Conservation (phyloP, 192 early-diverging fungal genomes). For the Coemansia sp. region DNA sequence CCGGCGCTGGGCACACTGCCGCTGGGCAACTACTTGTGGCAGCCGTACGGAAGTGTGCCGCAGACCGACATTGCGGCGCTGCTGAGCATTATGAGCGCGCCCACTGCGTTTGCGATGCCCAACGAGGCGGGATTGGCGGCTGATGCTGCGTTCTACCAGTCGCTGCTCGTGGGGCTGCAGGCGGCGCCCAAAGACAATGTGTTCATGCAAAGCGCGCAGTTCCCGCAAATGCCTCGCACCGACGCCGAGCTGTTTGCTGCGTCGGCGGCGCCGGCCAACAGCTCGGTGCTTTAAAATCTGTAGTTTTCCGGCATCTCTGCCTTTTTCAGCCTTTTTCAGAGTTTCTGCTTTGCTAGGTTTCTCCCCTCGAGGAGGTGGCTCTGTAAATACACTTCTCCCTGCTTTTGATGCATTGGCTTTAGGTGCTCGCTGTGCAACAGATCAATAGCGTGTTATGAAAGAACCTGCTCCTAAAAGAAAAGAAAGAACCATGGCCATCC, state of each 20-base stretch:
- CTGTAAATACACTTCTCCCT: slow-evolving; percentile 3
- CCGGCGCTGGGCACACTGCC: slow-evolving; percentile 6
- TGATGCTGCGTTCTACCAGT: slow-evolving; percentile 25
- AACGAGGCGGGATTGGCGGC: neutral
- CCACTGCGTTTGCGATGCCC: neutral
- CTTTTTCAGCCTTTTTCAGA: neutral
- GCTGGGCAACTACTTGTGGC: neutral
- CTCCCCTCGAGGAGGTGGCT: neutral
- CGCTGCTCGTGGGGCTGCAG: slow-evolving; percentile 25
- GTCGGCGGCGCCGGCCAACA: neutral
- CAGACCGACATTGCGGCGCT: slow-evolving; percentile 22
- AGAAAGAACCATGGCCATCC: too few relatives aligned
- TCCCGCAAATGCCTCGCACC: neutral
- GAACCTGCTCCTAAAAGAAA: too few relatives aligned
- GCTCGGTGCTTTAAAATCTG: slow-evolving; percentile 10
- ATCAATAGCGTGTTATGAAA: too few relatives aligned
- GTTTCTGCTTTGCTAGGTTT: slow-evolving; percentile 2
- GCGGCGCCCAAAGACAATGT: neutral
- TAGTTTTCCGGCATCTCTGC: neutral
- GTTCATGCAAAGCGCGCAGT: neutral
- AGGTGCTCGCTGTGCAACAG: too few relatives aligned
- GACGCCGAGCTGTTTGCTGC: slow-evolving; percentile 8
- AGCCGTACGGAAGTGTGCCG: slow-evolving; percentile 4
- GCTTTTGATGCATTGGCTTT: neutral
- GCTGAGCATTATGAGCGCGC: slow-evolving; percentile 29